phyloP scores from a whole-genome alignment of 2,329 filamentous ascomycete genomes.

The Microdochium trichocladiopsis region DNA sequence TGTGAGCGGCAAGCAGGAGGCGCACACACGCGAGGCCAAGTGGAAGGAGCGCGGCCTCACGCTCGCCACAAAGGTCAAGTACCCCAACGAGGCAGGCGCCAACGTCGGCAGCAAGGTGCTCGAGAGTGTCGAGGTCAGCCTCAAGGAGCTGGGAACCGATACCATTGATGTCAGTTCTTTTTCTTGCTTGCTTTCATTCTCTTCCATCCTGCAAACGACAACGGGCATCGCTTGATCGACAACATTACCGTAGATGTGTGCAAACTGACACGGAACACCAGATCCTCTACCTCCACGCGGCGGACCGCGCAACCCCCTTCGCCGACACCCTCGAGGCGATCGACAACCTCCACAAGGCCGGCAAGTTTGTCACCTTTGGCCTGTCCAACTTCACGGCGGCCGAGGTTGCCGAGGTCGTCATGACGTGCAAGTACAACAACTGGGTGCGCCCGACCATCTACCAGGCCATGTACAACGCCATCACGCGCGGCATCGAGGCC shows the following conservation, averaged over 20 bases:
- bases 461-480: conserved; percentile 83
- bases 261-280: no score
- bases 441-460: conserved; percentile 83
- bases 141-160: conserved; percentile 67
- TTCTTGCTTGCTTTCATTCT: not conserved
- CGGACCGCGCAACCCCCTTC: conserved; percentile 64
- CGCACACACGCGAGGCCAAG: conserved; percentile 63
- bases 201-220: not conserved
- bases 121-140: conserved; percentile 57
- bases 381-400: conserved; percentile 81
- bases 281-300: conserved; percentile 71
- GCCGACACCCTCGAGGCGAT: conserved; percentile 71
- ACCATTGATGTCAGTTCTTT: conserved; percentile 53
- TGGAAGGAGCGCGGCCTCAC: conserved; percentile 76
- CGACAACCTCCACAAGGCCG: conserved; percentile 75
- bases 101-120: conserved; percentile 60
- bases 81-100: conserved; percentile 50
- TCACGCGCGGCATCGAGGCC: conserved; percentile 67
- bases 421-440: conserved; percentile 69
- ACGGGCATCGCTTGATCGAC: no score
- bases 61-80: conserved; percentile 69
- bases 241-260: no score
- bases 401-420: conserved; percentile 79
- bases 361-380: conserved; percentile 76
- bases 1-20: conserved; percentile 66